Evolutionary conservation across 1,139 yeast species (phyloP), one percentile per base, ranked within the genome.

Genomic region (Lodderomyces oxycetoniae): DNA sequence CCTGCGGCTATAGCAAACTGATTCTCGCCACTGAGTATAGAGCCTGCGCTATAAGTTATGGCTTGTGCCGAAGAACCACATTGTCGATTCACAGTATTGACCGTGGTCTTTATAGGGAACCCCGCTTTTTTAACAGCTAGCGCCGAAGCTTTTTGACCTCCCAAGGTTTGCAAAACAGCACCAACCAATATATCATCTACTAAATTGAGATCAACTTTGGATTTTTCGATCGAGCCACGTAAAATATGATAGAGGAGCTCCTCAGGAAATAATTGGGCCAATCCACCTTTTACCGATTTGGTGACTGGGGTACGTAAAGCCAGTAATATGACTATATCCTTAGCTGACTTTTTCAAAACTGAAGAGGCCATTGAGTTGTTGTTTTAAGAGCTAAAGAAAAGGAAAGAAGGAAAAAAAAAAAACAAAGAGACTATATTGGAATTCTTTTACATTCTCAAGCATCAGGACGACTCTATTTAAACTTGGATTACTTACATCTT

Each of bases 141-240:
- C 44, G 89, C 72, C 59, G 83, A 89, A 54, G 85, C 94, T 38
- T 79, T 80, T 37, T 85, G 93, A 47, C 94, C 94, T 17, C 94
- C 88, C 38, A 93, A 91, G 27, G 77, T 72, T 61, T 84, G 84
- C 51, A 86, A 67, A 26, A 85, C 94, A 55, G 87, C 84, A 44
- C 95, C 95, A 41, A 83, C 78, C 26, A 79, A 77, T 37, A 85
- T 74, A 47, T 86, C 95, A 45, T 79, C 89, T 40, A 86, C 72
- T 44, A 73, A 42, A 5, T 40, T 41, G 20, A 55, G 50, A 28
- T 59, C 58, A 19, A 62, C 45, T 7, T 50, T 48, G 10, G 61
- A 42, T 28, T 46, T 50, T 8, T 49, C 49, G 6, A 62, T 31
- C 1, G 64, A 47, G 3, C 61, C 65, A 31, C 49, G 46, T 17